phyloP scores from a whole-genome alignment of 768 basidiomycete species.

The Collybiopsis luxurians region DNA sequence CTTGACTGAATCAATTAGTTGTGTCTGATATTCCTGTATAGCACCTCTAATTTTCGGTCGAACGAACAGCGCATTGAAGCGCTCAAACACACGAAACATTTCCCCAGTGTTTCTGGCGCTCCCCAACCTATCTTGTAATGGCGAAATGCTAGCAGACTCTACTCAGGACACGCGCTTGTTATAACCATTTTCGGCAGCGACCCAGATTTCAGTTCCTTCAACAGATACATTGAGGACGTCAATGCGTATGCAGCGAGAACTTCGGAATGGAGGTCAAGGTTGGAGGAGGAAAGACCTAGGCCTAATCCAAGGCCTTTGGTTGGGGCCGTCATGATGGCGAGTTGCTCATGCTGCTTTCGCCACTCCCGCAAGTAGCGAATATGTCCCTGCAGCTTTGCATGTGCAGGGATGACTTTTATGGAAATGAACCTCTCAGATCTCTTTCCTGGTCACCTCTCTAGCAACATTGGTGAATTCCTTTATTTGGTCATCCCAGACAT shows the following conservation, averaged over 20 bases:
- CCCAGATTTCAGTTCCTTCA: constrained; percentile 96
- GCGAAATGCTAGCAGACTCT: constrained; percentile 97
- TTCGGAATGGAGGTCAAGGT: constrained; percentile 37
- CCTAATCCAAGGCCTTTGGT: constrained; percentile 69
- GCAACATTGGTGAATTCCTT: constrained; percentile 93
- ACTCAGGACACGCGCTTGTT: constrained; percentile 97
- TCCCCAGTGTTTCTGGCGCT: constrained; percentile 97
- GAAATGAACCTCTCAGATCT: constrained; percentile 92
- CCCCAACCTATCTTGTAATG: constrained; percentile 86
- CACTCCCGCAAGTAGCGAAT: constrained; percentile 85
- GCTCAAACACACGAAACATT: constrained; percentile 99
- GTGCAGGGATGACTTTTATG: constrained; percentile 90
- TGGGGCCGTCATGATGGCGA: constrained; percentile 95
- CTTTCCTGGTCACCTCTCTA: constrained; percentile 88
- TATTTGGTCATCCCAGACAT: constrained; percentile 85
- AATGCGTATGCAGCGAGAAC: constrained; percentile 94
- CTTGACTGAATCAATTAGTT: constrained; percentile 97
- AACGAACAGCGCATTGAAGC: constrained; percentile 96
- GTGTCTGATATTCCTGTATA: constrained; percentile 98
- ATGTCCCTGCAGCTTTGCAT: constrained; percentile 88
- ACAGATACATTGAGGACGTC: constrained; percentile 93
- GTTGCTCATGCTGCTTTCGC: constrained; percentile 96
- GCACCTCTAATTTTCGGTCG: constrained; percentile 98
- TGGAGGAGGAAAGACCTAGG: neutral
- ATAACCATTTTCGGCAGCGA: constrained; percentile 95